Evolutionary conservation across 1,284 basidiomycete species (phyloP), one percentile per base, ranked within the genome.

Genomic region (Pyrrhoderma lamaoense): DNA sequence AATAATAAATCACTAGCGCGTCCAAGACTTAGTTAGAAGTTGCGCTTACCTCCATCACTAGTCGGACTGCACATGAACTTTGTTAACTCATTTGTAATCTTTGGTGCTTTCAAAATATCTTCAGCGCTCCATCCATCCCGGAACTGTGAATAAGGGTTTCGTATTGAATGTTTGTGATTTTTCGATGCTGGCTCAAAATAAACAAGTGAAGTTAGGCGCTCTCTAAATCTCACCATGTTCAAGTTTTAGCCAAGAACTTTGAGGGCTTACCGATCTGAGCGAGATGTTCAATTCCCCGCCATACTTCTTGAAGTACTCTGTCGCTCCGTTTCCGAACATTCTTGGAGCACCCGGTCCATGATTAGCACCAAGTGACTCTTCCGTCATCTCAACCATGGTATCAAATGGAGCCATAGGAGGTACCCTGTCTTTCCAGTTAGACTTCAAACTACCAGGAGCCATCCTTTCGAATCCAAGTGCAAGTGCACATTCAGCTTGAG

Each of bases 21-120:
- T n/a, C n/a, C n/a, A n/a, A n/a, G 36, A 18, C 23, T 21, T 16
- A 21, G 14, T 37, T 42, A 21, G 7, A 31, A 25, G 31, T 23
- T 43, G 8, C 14, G 42, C 47, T 39, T 49, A 44, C 54, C 54
- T 38, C 54, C 54, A 27, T 56, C 55, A 7, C 66, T 68, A 7
- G 90, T 93, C 1, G 90, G 90, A 58, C 85, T 89, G 62, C 90
- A 93, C 89, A 92, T 91, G 63, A 80, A 86, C 62, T 87, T 85
- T 2, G 89, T 92, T 42, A 92, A 67, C 61, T 89, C 77, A 46
- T 80, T 80, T 25, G 76, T 85, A 62, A 91, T 80, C 66, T 79
- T 82, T 1, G 76, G 74, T 1, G 83, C 74, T 9, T 73, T 72
- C 45, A 87, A 62, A 18, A 91, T 76, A 59, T 90, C 75, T 56